Base-by-base conservation (phyloP, 148 eudicot genomes). In the Dianthus caryophyllus region DNA sequence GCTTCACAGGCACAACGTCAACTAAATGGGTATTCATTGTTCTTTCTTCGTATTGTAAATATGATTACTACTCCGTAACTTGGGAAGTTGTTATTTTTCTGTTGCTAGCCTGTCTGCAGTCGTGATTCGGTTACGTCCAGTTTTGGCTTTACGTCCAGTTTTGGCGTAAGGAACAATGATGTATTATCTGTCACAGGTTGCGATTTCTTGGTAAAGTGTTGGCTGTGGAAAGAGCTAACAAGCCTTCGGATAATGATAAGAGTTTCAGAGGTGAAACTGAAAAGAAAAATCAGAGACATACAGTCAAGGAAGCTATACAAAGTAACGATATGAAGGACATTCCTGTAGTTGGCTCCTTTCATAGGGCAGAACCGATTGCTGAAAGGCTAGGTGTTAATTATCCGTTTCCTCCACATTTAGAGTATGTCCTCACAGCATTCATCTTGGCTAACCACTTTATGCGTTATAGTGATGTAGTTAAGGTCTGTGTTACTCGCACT, bases 121-220 rank as follows among this genome's bases (percentile, higher is more conserved):
- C 9, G 30, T 58, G n/a, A 6, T 58, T 30, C 6, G 9, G 16
- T 58, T 17, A 2, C 47, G 9, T 43, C 53, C 41, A 44, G 16
- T 56, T 25, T 56, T 38, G 36, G 41, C 29, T n/a, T 58, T 17
- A 2, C 47, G 9, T 43, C 53, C 41, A 44, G 16, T 56, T 25
- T 56, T 38, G 36, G 41, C 29, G 25, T 29, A 26, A 64, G 27
- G 4, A 53, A 50, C 61, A 33, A 44, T 16, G 24, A 25, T 67
- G 25, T 63, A 68, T 64, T 54, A n/a, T n/a, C n/a, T n/a, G 41
- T 2, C 26, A 56, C 70, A 88, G 94, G 78, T 76, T 92, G 72
- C 80, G 89, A 47, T 92, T 92, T 85, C 83, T 89, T 51, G 98
- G 98, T 38, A 89, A 87, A 76, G 94, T 87, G 60, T 78, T 92